Evolutionary conservation across 2,329 filamentous ascomycete genomes (phyloP).

Genomic region (Hymenoscyphus infarciens): DNA sequence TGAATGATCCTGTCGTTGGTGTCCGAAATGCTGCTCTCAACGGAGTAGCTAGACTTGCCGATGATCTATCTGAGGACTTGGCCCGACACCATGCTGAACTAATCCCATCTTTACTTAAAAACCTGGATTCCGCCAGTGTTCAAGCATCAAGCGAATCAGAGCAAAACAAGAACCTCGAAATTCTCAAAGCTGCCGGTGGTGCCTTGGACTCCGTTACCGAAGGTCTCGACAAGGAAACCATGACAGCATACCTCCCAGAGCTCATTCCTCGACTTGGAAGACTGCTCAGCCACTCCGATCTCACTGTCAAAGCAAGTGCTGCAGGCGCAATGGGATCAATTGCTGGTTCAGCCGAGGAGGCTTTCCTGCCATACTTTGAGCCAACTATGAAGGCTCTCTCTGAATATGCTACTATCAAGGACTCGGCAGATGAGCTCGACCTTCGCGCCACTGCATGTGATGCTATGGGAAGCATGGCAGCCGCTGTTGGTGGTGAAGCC

Average conservation of each 20-base stretch:
- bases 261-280: constrained; percentile 81
- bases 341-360: constrained; percentile 75
- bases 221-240: constrained; percentile 75
- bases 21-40: constrained; percentile 87
- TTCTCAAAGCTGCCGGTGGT: constrained; percentile 85
- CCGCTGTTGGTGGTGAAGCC: constrained; percentile 76
- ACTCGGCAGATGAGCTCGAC: constrained; percentile 83
- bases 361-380: constrained; percentile 88
- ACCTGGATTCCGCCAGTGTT: constrained; percentile 75
- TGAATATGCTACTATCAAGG: constrained; percentile 79
- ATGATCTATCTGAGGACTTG: constrained; percentile 90
- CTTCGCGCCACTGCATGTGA: constrained; percentile 88
- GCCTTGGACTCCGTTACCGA: constrained; percentile 90
- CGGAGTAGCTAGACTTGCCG: constrained; percentile 82
- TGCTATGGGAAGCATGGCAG: constrained; percentile 87
- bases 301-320: constrained; percentile 84
- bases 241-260: constrained; percentile 76
- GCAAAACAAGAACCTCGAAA: constrained; percentile 73
- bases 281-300: constrained; percentile 79
- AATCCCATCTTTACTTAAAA: constrained; percentile 80
- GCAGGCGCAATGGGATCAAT: constrained; percentile 89
- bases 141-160: constrained; percentile 60
- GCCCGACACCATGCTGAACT: constrained; percentile 79
- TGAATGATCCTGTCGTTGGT: constrained; percentile 77
- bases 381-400: constrained; percentile 87